Conservation (phyloP, 2,329 filamentous ascomycete genomes). For the Chalara sp. region DNA sequence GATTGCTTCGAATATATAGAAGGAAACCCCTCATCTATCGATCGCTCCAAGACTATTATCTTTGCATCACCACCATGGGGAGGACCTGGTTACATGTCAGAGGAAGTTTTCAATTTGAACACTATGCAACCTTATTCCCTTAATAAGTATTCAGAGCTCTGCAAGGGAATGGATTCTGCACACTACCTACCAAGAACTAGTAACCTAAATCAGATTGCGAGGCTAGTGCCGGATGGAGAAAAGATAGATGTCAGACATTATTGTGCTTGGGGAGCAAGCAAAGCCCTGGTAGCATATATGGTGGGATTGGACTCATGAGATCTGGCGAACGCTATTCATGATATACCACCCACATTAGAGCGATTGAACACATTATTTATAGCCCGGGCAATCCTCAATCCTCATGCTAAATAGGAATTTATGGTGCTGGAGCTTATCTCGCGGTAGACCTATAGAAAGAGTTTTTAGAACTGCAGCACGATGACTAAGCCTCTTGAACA, state of each 20-base stretch:
- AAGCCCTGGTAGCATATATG: conserved; percentile 64
- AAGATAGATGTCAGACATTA: conserved; percentile 81
- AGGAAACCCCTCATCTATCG: conserved; percentile 12
- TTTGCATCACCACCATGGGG: conserved; percentile 72
- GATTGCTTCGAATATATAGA: conserved; percentile 61
- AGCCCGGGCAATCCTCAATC: too few relatives aligned
- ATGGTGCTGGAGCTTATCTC: too few relatives aligned
- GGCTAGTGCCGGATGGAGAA: conserved; percentile 35
- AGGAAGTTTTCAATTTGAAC: conserved; percentile 72
- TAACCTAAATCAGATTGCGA: conserved; percentile 71
- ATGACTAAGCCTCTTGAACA: too few relatives aligned
- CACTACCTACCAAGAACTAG: conserved; percentile 84
- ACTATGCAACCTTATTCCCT: conserved; percentile 86
- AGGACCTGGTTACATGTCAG: conserved; percentile 56
- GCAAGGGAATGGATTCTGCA: conserved; percentile 53
- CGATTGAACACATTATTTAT: too few relatives aligned
- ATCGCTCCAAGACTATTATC: conserved; percentile 37
- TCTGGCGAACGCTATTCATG: too few relatives aligned
- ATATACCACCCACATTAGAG: too few relatives aligned
- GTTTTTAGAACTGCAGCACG: too few relatives aligned
- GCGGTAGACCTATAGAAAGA: too few relatives aligned
- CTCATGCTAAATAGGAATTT: too few relatives aligned
- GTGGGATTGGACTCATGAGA: too few relatives aligned
- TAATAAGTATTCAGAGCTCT: conserved; percentile 53
- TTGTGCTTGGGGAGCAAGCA: conserved; percentile 84